These are phyloP conservation scores for Pythium grandisporangium DNA, from an alignment of 352 stramenopile species.

Conservation along the genomic window DNA sequence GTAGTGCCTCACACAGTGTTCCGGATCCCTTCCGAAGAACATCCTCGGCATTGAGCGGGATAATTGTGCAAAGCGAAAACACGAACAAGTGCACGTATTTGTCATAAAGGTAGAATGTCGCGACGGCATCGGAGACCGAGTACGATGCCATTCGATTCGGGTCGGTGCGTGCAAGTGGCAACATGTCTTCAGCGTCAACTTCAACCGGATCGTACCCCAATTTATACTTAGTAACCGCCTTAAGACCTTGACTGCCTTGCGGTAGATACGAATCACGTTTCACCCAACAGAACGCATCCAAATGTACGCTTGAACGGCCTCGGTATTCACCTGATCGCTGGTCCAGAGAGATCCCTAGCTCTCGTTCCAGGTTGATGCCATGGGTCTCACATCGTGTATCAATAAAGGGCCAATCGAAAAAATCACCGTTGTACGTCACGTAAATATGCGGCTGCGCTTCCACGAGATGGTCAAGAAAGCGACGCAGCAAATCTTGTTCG, in stretches of 20 bases:
- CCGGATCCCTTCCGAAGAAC: slow-evolving; percentile 94
- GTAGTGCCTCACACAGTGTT: slow-evolving; percentile 97
- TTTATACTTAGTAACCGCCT: slow-evolving; percentile 99
- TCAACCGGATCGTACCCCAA: slow-evolving; percentile 97
- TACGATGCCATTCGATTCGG: slow-evolving; percentile 98
- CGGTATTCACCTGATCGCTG: slow-evolving; percentile 87
- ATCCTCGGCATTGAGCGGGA: slow-evolving; percentile 96
- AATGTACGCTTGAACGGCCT: slow-evolving; percentile 90
- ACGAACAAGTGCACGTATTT: slow-evolving; percentile 99
- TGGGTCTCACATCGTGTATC: slow-evolving; percentile 88
- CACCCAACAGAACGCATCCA: slow-evolving; percentile 99
- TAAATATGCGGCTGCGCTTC: slow-evolving; percentile 96
- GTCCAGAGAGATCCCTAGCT: slow-evolving; percentile 80
- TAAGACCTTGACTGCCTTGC: slow-evolving; percentile 96
- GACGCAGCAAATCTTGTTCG: slow-evolving; percentile 71
- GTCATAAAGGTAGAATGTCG: slow-evolving; percentile 99
- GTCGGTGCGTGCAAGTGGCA: slow-evolving; percentile 90
- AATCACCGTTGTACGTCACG: slow-evolving; percentile 99
- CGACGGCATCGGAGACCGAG: slow-evolving; percentile 99
- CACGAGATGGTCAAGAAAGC: slow-evolving; percentile 89
- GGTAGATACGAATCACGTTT: slow-evolving; percentile 99
- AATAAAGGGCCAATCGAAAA: slow-evolving; percentile 99
- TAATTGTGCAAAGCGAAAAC: slow-evolving; percentile 99
- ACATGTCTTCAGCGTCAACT: slow-evolving; percentile 99
- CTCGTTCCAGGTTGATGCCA: slow-evolving; percentile 85